Base-by-base conservation (phyloP, 345 rosid species). In the Populus alba region DNA sequence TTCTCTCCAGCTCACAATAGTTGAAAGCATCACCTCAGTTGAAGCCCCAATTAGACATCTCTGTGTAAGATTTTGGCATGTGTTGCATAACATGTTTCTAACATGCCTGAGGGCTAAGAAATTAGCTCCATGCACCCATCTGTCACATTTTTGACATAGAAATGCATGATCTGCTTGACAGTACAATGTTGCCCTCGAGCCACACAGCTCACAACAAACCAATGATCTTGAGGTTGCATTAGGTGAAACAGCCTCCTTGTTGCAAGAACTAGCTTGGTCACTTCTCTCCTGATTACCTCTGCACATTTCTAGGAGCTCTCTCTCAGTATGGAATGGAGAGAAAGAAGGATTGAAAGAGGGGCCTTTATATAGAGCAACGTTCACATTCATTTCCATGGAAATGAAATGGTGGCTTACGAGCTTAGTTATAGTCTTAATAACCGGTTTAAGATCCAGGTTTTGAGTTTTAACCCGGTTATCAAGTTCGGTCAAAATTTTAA, bases 151-250 rank as follows among this genome's bases (percentile, higher is more conserved):
- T 63, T 83, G 45, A 79, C 98, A 94, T 0, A 92, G 88, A 72
- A 75, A 92, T 1, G 98, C 97, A 71, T 89, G 83, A 75, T 94
- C 98, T 1, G 98, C 98, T 76, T 85, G 91, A 79, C 98, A 94
- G 63, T 90, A 94, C 66, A 92, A 77, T 35, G 84, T 69, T 25
- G 97, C 97, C 66, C 79, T 79, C 5, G 85, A 66, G 2, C 85
- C 86, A 29, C 98, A 94, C 0, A 94, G 91, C 87, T 87, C 97
- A 76, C 98, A 94, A 22, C 75, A 71, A 35, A 86, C 83, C 23
- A 77, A 70, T 27, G 27, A 27, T 11, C 39, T 75, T 47, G 68
- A 70, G 84, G 38, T 22, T 76, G 29, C 29, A 43, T 61, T 17
- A 1, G 77, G 16, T 2, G 81, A 66, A 55, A 27, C 66, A 65